Evolutionary conservation across 2,329 filamentous ascomycete species (phyloP).

Genomic region (Fusarium torulosum): DNA sequence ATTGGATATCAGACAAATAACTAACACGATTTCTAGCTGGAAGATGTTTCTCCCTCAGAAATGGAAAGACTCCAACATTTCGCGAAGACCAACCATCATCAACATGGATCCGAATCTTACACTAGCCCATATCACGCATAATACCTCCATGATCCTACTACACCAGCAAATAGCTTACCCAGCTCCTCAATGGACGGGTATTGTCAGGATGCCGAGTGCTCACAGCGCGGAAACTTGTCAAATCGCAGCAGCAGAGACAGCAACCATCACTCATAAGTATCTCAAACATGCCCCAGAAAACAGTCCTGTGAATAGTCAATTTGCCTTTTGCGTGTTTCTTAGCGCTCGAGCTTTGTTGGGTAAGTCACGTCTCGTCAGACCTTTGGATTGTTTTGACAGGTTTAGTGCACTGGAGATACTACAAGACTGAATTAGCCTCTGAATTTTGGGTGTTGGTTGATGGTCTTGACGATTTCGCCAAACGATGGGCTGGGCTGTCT

Average conservation of each 20-base stretch:
- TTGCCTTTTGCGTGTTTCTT: constrained; percentile 61
- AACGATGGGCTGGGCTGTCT: constrained; percentile 45
- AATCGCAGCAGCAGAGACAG: constrained; percentile 59
- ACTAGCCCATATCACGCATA: constrained; percentile 62
- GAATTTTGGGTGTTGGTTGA: constrained; percentile 50
- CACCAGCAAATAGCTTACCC: constrained; percentile 64
- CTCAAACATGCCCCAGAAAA: constrained; percentile 52
- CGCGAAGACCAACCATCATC: constrained; percentile 41
- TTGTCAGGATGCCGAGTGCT: constrained; percentile 54
- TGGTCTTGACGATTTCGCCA: constrained; percentile 49
- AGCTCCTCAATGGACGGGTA: constrained; percentile 44
- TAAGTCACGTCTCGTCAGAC: background rate
- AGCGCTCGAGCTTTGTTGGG: constrained; percentile 58
- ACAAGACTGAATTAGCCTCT: constrained; percentile 30
- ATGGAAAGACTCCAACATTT: constrained; percentile 54
- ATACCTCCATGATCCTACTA: constrained; percentile 62
- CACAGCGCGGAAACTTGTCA: constrained; percentile 64
- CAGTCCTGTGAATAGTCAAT: constrained; percentile 51
- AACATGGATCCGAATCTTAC: constrained; percentile 64
- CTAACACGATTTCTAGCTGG: constrained; percentile 46
- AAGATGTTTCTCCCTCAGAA: constrained; percentile 49
- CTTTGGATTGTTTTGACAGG: background rate
- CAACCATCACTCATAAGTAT: constrained; percentile 61
- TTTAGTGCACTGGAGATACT: constrained; percentile 40
- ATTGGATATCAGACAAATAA: fast-evolving